Evolutionary conservation across 371 early-diverging fungal genomes (phyloP).

Genomic region (Lichtheimia ornata): DNA sequence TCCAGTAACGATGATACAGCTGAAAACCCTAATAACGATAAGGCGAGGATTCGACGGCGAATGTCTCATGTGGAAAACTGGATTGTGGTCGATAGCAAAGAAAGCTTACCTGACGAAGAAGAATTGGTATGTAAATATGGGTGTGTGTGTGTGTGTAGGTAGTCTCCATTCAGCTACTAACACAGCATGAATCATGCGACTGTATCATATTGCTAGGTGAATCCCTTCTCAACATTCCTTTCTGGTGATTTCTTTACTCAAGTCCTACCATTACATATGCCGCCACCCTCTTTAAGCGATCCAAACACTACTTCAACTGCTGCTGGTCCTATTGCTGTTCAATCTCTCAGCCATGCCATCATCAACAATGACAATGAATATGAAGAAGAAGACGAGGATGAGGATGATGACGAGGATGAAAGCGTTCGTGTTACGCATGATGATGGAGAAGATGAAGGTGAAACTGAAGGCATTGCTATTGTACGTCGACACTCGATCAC

Average conservation of each 20-base stretch:
- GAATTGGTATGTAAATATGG: constrained; percentile 31
- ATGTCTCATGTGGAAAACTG: constrained; percentile 57
- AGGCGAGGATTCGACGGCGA: constrained; percentile 22
- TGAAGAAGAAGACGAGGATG: constrained; percentile 22
- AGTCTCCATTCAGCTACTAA: background rate
- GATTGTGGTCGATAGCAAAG: constrained; percentile 51
- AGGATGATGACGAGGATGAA: constrained; percentile 29
- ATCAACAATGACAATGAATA: constrained; percentile 1
- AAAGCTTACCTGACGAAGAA: constrained; percentile 50
- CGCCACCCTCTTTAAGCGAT: constrained; percentile 48
- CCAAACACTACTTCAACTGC: background rate
- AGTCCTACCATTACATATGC: constrained; percentile 51
- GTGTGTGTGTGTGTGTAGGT: background rate
- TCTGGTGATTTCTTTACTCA: constrained; percentile 46
- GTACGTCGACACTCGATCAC: constrained; percentile 36
- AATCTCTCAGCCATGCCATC: background rate
- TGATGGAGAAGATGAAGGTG: constrained; percentile 4
- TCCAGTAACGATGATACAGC: background rate
- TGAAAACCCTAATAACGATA: background rate
- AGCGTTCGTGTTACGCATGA: background rate
- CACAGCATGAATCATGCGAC: background rate
- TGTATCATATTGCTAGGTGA: background rate
- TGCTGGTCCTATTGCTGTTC: background rate
- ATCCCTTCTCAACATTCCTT: constrained; percentile 43
- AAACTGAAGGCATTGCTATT: background rate